These are phyloP conservation scores for grape (Vitis vinifera) DNA, from an alignment of 164 flowering plant species.

Conservation along the genomic window DNA sequence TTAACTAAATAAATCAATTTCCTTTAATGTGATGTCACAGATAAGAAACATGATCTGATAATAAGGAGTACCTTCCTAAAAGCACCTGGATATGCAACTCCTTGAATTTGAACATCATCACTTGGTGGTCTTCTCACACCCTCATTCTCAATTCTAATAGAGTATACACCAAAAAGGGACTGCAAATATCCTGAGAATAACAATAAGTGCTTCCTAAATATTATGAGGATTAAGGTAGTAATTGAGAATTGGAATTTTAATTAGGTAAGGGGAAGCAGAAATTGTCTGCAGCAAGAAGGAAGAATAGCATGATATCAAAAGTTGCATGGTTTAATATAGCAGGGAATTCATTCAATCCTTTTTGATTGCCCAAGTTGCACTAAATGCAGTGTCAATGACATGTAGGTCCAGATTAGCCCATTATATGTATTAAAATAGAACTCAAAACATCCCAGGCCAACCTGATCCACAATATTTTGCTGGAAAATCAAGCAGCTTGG, in stretches of 20 bases:
- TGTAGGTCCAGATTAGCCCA: no score
- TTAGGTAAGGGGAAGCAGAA: neutral
- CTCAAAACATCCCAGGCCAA: no score
- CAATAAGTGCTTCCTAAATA: neutral
- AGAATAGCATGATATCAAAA: no score
- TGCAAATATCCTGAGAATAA: constrained; percentile 69
- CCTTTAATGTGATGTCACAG: neutral
- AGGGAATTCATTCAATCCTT: no score
- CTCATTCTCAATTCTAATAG: constrained; percentile 75
- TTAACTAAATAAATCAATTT: neutral
- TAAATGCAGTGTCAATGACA: no score
- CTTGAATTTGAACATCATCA: constrained; percentile 84
- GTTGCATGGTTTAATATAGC: no score
- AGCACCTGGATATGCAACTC: constrained; percentile 61
- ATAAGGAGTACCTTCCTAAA: constrained; percentile 60
- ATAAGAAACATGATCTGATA: neutral
- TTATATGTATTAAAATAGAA: no score
- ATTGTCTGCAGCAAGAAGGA: neutral
- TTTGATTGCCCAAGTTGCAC: no score
- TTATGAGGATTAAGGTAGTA: no score
- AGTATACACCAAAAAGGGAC: constrained; percentile 75
- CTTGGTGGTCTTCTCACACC: constrained; percentile 78
- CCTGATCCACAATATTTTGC: no score
- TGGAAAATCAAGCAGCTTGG: no score
- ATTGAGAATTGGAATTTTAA: neutral